Evolutionary conservation across 495 filamentous ascomycete genomes (phyloP), one percentile per base, ranked within the genome.

Genomic region (Aspergillus bertholletiae): DNA sequence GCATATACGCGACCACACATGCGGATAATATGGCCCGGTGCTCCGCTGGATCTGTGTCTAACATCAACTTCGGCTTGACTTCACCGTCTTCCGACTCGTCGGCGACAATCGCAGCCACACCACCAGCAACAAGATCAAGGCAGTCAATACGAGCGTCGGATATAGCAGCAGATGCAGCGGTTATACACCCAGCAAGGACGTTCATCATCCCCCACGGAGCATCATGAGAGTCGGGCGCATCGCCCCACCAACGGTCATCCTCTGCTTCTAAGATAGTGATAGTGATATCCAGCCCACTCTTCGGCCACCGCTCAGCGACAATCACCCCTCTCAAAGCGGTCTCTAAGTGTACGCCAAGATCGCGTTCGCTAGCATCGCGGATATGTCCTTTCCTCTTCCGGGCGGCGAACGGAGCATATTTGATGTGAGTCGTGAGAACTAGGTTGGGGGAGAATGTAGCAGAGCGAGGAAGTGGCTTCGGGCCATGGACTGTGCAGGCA

Each of bases 121-220:
- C 94, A 5, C 93, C 94, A 13, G 88, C 79, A 4, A 96, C 89
- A 26, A 96, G 77, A 68, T 97, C 94, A 28, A 97, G 83, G 68
- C 92, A 97, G 64, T 98, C 94, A 57, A 98, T 96, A 2, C 90
- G 91, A 0, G 94, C 95, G 73, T 98, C 95, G 1, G 87, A 87
- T 70, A 98, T 86, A 7, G 95, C 94, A n/a, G 94, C 95, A 53
- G 90, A 91, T 30, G 94, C 91, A 55, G 91, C 92, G 2, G 90
- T 97, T 56, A 98, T 91, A 66, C 92, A 96, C 1, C 90, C 91
- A 23, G 90, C 88, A 7, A 98, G 75, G 34, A 95, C 88, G 66
- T 86, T 90, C 89, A 98, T 93, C 79, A 88, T 84, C 0, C 88
- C 85, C 79, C 87, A 89, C 20, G 83, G 83, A 4, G 73, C 69